Base-by-base conservation (phyloP, 2,329 filamentous ascomycete species). In the Cladophialophora chaetospira region DNA sequence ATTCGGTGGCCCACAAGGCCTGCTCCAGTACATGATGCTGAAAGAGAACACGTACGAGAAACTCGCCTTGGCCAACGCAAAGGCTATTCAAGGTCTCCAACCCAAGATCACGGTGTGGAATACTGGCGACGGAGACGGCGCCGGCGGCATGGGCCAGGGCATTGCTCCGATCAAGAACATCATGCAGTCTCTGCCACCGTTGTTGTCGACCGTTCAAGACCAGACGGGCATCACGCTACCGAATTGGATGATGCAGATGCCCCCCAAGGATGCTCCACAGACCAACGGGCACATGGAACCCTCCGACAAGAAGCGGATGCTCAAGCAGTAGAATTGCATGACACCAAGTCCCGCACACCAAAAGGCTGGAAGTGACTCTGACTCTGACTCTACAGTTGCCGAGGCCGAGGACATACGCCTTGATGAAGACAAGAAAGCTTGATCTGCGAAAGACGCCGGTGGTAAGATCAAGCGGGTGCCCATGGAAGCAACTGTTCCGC, bases 41-140 rank as follows among this genome's bases (percentile, higher is more conserved):
- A 87, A 92, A 75, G 87, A 87, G 72, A 87, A 87, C 65, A 89
- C 87, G 0, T 93, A 90, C 71, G 82, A 89, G 69, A 82, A 86
- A 65, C 82, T 95, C 47, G 90, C 90, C 56, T 80, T 87, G 66
- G 89, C 88, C 47, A 95, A 95, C 66, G 89, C 88, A 44, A 71
- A 79, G 28, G 90, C 89, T 28, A 83, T 95, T 69, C 79, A 83
- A 49, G 90, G 90, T 23, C 75, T 95, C 64, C 83, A 91, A 71
- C 91, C 91, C 63, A 95, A 95, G 86, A 94, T 95, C 75, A 91
- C 86, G 61, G 85, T 93, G 23, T 96, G 90, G 91, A 94, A 90
- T 70, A 95, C 90, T 6, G 88, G 88, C 26, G 29, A 44, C 9
- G 48, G 48, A 11, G 68, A 70, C 17, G 76, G 73, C n/a, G 75